Evolutionary conservation across 2,329 filamentous ascomycete species (phyloP), one percentile per base, ranked within the genome.

Genomic region (Fonsecaea erecta): DNA sequence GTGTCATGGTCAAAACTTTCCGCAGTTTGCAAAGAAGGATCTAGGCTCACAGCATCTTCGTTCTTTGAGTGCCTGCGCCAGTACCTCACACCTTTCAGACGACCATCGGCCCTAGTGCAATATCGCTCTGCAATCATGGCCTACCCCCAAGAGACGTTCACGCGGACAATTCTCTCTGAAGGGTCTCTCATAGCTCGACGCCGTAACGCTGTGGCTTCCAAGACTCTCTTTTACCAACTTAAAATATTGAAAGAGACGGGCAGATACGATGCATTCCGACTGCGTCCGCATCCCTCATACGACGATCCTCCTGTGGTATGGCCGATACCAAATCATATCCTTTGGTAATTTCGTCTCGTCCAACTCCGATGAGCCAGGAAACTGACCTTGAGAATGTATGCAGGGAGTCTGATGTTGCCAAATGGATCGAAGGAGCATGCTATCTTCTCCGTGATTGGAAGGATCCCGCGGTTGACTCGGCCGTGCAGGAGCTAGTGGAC

Each of bases 361-460:
- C 43, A 4, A 8, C 21, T 30, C 28, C n/a, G 28, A 30, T 30
- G 28, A 3, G 3, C n/a, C 32, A 16, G 26, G 12, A 30, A 30
- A 30, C 8, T 30, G 28, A 30, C 28, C 8, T 30, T 30, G 3
- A 3, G 28, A 3, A 8, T 8, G n/a, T n/a, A n/a, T n/a, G n/a
- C 28, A 67, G 65, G 66, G 86, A 88, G 69, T 81, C 78, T 0
- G 82, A 84, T 72, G 73, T 85, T 21, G 85, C 80, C 11, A 88
- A 88, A 74, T 87, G 85, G 84, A 85, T 88, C 57, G 86, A 88
- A 74, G 85, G 82, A 0, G 85, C 85, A 2, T 87, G 84, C 66
- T 88, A 88, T 68, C 82, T 86, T 68, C 75, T 86, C 8, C 71
- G 70, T 28, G 75, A 79, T 37, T 67, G 79, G 14, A 74, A 80